Evolutionary conservation across 164 flowering plant species (phyloP).

Genomic region (Stephania yunnanensis): DNA sequence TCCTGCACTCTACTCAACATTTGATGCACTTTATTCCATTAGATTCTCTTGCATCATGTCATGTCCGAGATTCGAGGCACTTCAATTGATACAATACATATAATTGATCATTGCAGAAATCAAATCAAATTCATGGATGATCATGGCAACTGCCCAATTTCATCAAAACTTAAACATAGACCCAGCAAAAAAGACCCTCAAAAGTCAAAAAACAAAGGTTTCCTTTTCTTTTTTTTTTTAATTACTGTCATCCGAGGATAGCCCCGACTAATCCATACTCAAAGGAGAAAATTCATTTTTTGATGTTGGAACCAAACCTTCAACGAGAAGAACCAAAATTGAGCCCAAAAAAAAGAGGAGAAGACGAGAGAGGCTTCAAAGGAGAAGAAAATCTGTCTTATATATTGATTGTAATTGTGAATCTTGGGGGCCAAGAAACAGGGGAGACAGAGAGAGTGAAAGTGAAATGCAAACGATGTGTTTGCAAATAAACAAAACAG

Average conservation of each 20-base stretch:
- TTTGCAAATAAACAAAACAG: neutral
- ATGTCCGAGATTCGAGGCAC: no score
- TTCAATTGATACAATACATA: no score
- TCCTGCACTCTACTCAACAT: no score
- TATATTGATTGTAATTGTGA: neutral
- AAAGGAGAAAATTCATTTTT: neutral
- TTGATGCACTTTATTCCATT: no score
- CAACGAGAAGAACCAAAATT: neutral
- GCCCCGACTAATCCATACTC: no score
- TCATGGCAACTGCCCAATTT: neutral
- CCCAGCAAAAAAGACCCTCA: neutral
- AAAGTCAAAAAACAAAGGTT: no score
- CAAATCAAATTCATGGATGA: no score
- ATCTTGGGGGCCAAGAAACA: conserved; percentile 1
- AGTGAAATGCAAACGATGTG: neutral
- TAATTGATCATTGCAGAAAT: no score
- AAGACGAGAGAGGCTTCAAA: neutral
- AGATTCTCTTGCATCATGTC: no score
- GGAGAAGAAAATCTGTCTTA: neutral
- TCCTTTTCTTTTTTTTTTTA: no score
- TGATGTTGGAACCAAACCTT: neutral
- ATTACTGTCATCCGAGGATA: no score
- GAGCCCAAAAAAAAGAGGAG: neutral
- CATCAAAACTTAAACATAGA: neutral
- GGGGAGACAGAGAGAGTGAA: neutral